Evolutionary conservation across 805 yeast species (phyloP).

Genomic region (Pichia californica): DNA sequence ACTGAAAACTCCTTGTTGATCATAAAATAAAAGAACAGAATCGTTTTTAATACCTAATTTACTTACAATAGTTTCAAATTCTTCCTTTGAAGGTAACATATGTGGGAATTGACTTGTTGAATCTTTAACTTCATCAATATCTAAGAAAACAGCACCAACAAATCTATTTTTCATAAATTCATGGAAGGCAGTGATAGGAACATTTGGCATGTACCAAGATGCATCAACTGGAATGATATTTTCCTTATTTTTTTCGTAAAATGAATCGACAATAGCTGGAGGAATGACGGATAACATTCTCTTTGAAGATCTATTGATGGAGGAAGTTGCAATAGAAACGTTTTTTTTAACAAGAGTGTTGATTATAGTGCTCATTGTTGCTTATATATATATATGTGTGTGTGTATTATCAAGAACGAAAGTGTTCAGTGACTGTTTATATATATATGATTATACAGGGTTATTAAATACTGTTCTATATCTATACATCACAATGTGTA

Average conservation of each 20-base stretch:
- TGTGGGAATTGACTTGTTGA: conserved; percentile 68
- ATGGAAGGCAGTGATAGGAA: conserved; percentile 48
- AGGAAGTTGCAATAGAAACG: no score
- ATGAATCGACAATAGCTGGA: conserved; percentile 18
- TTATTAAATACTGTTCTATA: no score
- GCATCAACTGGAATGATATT: conserved; percentile 62
- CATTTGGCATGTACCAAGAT: conserved; percentile 88
- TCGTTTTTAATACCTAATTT: conserved; percentile 48
- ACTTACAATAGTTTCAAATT: conserved; percentile 48
- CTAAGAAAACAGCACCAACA: conserved; percentile 67
- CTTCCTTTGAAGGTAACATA: conserved; percentile 67
- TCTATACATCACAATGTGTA: no score
- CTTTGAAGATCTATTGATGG: no score
- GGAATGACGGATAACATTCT: conserved; percentile 19
- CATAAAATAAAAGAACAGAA: conserved; percentile 75
- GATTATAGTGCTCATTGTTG: no score
- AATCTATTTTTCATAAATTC: conserved; percentile 54
- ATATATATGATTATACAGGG: no score
- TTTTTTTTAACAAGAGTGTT: no score
- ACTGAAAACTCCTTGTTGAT: conserved; percentile 76
- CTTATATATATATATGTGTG: no score
- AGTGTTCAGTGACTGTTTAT: no score
- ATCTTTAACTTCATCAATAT: conserved; percentile 66
- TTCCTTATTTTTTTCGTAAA: conserved; percentile 11
- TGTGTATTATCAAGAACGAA: no score